A percentile compares a stretch with the other conserved stretches of the same genome.
Evolutionary conservation across 495 filamentous ascomycete genomes (phyloP).

Genomic region (Jackrogersella multiformis): DNA sequence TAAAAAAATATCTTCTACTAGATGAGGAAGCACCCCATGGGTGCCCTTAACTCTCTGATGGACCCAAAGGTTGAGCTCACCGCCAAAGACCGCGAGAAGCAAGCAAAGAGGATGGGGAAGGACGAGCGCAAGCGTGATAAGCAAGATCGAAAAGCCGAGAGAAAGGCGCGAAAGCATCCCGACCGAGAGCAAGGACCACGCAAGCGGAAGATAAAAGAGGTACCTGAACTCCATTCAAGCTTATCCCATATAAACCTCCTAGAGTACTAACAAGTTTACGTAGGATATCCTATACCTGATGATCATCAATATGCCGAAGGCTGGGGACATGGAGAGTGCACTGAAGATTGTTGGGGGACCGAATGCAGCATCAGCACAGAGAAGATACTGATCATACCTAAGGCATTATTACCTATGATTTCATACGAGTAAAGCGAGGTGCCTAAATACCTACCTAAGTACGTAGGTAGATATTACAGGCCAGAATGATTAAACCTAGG

Average conservation of each 20-base stretch:
- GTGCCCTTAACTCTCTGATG: conserved; percentile 18
- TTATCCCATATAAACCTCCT: background rate
- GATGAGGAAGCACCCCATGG: conserved; percentile 22
- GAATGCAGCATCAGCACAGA: background rate
- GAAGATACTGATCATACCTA: background rate
- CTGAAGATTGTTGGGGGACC: background rate
- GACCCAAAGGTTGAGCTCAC: conserved; percentile 30
- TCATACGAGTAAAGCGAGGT: too few species aligned
- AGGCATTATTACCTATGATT: background rate
- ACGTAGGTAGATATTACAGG: background rate
- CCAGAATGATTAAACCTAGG: background rate
- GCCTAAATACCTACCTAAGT: too few species aligned
- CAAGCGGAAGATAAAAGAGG: conserved; percentile 21
- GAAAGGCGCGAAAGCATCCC: conserved; percentile 23
- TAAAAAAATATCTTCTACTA: conserved; percentile 1
- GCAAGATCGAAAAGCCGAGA: conserved; percentile 22
- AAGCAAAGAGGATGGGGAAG: conserved; percentile 17
- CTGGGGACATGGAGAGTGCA: conserved; percentile 30
- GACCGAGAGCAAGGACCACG: conserved; percentile 19
- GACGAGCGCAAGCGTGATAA: conserved; percentile 25
- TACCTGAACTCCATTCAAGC: background rate
- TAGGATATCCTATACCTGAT: conserved; percentile 35
- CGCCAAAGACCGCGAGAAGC: conserved; percentile 24
- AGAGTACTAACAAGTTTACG: background rate
- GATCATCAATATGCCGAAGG: conserved; percentile 31